Evolutionary conservation across 176 grass and related monocot genomes (phyloP), one percentile per base, ranked within the genome.

Genomic region (Leersia perrieri): DNA sequence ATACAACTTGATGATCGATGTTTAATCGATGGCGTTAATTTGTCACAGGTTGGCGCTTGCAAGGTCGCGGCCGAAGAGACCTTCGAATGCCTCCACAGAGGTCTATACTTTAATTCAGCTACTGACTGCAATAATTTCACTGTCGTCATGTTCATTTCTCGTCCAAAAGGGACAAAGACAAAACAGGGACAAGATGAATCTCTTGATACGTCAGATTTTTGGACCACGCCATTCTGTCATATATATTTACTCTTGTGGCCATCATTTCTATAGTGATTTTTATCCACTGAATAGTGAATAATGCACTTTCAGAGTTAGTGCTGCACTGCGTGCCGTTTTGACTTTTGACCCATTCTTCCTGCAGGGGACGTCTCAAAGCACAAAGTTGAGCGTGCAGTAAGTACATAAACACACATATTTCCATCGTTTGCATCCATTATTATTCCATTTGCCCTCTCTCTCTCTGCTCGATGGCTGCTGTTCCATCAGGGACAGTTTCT

Each of bases 1-100:
- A 58, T 11, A 38, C 35, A 38, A 28, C n/a, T n/a, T 34, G 14
- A 7, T 16, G 7, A 13, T 55, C n/a, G 23, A 11, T 61, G 5
- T 62, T 62, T 25, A 5, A n/a, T 33, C 5, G 3, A 11, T 14
- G 58, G n/a, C n/a, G n/a, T n/a, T n/a, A n/a, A n/a, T n/a, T n/a
- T n/a, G n/a, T n/a, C n/a, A 63, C 63, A 90, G 85, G 91, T 87
- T 73, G 86, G 79, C 14, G 80, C 80, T 39, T 86, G 82, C 82
- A 91, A 84, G 83, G 86, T 94, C 8, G 75, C 38, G 23, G 92
- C 86, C n/a, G 86, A 94, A 32, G 88, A 94, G 84, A 81, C 86
- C 70, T 91, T 86, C 33, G 75, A 91, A 2, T 94, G 86, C 35
- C 75, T 86, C 35, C 70, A 87, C 33, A 81, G n/a, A 87, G 88